Conservation (phyloP, 306 rosid species). For the Notholithocarpus densiflorus region DNA sequence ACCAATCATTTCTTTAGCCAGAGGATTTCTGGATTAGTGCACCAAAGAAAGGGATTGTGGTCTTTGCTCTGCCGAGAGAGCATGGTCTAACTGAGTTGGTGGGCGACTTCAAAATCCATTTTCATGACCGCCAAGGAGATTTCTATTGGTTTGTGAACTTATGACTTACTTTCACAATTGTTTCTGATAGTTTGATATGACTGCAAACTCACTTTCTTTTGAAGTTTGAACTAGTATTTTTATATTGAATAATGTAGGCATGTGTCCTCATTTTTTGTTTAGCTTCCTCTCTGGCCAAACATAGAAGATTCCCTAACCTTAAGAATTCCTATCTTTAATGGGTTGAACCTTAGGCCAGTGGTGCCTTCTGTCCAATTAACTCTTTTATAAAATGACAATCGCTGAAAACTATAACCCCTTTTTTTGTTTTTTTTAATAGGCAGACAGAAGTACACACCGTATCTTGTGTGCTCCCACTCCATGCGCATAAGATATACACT, state of each 20-base stretch:
- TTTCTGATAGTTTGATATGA: slow-evolving; percentile 11
- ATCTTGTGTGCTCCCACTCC: too few relatives aligned
- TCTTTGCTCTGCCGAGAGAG: slow-evolving; percentile 94
- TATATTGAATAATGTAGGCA: not conserved
- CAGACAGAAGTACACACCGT: not conserved
- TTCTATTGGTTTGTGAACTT: slow-evolving; percentile 73
- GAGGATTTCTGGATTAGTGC: slow-evolving; percentile 96
- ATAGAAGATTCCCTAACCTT: not conserved
- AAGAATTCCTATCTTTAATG: not conserved
- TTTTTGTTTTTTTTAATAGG: not conserved
- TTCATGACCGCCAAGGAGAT: slow-evolving; percentile 96
- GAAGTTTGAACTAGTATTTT: not conserved
- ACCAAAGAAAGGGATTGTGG: slow-evolving; percentile 96
- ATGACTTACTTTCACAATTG: not conserved
- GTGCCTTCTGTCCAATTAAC: not conserved
- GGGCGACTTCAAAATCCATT: slow-evolving; percentile 96
- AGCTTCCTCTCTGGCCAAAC: not conserved
- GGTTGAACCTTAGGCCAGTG: not conserved
- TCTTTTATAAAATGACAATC: not conserved
- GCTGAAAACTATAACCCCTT: not conserved
- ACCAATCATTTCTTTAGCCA: slow-evolving; percentile 51
- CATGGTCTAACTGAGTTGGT: slow-evolving; percentile 87
- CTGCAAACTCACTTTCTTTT: slow-evolving; percentile 7
- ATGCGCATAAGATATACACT: too few relatives aligned
- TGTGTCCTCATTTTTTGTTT: too few relatives aligned